Evolutionary conservation across 169 alveolate species (phyloP), one percentile per base, ranked within the genome.

Genomic region (Eimeria mitis): DNA sequence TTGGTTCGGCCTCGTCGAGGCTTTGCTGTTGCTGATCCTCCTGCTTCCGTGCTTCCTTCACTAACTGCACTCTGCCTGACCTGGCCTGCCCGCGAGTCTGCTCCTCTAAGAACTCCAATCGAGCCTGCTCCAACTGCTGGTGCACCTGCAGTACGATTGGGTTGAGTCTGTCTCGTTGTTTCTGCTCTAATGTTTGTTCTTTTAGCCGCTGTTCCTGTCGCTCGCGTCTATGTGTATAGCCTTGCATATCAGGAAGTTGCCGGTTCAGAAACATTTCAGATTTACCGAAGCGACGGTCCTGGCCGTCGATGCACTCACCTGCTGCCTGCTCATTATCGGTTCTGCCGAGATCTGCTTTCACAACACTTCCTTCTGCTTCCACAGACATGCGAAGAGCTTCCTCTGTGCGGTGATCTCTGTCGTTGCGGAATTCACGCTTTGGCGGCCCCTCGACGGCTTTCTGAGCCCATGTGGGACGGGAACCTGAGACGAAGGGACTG

Each of bases 101-200:
- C 56, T 79, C 89, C 47, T 28, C 89, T 49, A 79, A 52, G 68
- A 79, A 49, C 42, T 79, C 70, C 65, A 79, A 21, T 25, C 89
- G 89, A 28, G 89, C 89, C 70, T 79, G 89, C 9, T 44, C 70
- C 70, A 79, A 28, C 70, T 79, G 89, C 47, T 79, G 89, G 70
- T 79, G 68, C 70, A 79, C 89, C 89, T 79, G 89, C 89, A n/a
- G 70, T 70, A 79, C 70, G 44, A 49, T 79, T 49, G 89, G 65
- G 47, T 79, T 47, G 49, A 28, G 89, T 31, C 28, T 47, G 70
- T 52, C 31, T n/a, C 70, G 3, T 44, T 52, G 70, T 28, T 47
- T 68, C 89, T 79, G 89, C 89, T 47, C 68, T 47, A 23, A 44
- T 79, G 89, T 13, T 52, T 79, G 68, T 2, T 47, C 49, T 0